phyloP scores from a whole-genome alignment of 345 rosid species.

The Xanthoceras sorbifolium region DNA sequence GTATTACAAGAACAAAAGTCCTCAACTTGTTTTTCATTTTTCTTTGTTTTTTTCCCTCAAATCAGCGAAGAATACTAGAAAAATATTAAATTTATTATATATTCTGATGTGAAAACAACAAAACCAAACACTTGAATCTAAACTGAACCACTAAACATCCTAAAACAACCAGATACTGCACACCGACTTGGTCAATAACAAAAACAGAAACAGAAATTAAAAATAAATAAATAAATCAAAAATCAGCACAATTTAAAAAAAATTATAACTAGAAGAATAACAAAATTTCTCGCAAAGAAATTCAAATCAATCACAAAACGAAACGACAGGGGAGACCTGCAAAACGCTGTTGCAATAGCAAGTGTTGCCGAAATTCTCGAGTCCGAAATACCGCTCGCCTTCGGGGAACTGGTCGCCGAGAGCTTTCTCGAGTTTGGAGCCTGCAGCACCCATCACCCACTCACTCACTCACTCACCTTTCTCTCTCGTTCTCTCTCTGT shows the following conservation, averaged over 20 bases:
- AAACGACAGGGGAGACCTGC: constrained; percentile 53
- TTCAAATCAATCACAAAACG: constrained; percentile 7
- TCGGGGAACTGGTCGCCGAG: constrained; percentile 99
- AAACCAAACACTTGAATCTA: constrained; percentile 1
- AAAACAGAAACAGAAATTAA: background rate
- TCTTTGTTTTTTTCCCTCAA: background rate
- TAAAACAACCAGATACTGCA: background rate
- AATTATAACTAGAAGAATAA: background rate
- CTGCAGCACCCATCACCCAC: constrained; percentile 88
- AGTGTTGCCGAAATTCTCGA: constrained; percentile 99
- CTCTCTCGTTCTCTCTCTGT: too few species aligned
- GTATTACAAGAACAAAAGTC: background rate
- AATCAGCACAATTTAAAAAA: background rate
- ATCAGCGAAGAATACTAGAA: background rate
- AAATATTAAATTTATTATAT: background rate
- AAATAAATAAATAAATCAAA: background rate
- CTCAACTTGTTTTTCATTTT: background rate
- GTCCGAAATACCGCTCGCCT: constrained; percentile 98
- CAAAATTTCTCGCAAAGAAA: background rate
- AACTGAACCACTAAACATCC: background rate
- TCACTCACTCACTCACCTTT: constrained; percentile 27
- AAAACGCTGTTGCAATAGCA: constrained; percentile 98
- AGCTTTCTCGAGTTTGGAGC: constrained; percentile 99
- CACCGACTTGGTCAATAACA: background rate
- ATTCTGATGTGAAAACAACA: background rate